Evolutionary conservation across 371 early-diverging fungal genomes (phyloP).

Genomic region (Entomophthora muscae): DNA sequence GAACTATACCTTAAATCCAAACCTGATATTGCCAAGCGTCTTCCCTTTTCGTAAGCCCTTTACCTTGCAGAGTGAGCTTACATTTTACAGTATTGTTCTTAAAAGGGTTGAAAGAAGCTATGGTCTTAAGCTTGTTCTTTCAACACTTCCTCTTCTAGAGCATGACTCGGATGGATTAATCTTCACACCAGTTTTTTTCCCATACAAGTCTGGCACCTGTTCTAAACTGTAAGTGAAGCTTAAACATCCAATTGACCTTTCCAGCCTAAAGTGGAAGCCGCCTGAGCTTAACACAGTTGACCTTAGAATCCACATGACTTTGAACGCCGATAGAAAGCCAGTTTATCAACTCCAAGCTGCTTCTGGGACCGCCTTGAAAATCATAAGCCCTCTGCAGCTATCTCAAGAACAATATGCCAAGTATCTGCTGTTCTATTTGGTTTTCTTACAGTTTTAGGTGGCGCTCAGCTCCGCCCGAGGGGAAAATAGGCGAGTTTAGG

Average conservation of each 20-base stretch:
- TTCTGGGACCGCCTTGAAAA: slow-evolving; percentile 25
- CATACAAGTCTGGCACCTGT: slow-evolving; percentile 45
- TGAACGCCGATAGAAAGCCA: slow-evolving; percentile 36
- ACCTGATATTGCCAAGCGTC: slow-evolving; percentile 18
- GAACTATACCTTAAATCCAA: slow-evolving; percentile 15
- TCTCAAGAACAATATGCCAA: not conserved
- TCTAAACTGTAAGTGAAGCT: slow-evolving; percentile 23
- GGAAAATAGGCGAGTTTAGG: slow-evolving; percentile 34
- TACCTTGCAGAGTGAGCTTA: not conserved
- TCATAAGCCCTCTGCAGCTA: slow-evolving; percentile 25
- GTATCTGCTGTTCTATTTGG: not conserved
- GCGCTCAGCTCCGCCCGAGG: slow-evolving; percentile 33
- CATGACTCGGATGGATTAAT: slow-evolving; percentile 74
- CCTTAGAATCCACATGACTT: slow-evolving; percentile 37
- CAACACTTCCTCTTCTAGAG: slow-evolving; percentile 36
- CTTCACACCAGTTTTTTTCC: slow-evolving; percentile 55
- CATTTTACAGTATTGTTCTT: slow-evolving; percentile 20
- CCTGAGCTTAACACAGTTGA: slow-evolving; percentile 65
- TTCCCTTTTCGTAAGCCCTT: slow-evolving; percentile 33
- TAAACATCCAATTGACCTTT: not conserved
- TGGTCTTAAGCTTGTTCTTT: slow-evolving; percentile 27
- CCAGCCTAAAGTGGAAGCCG: slow-evolving; percentile 81
- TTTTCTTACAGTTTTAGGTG: slow-evolving; percentile 22
- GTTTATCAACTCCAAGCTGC: slow-evolving; percentile 31
- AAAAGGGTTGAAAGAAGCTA: slow-evolving; percentile 36